Evolutionary conservation across 768 basidiomycete genomes (phyloP).

Genomic region (Collybia sordida): DNA sequence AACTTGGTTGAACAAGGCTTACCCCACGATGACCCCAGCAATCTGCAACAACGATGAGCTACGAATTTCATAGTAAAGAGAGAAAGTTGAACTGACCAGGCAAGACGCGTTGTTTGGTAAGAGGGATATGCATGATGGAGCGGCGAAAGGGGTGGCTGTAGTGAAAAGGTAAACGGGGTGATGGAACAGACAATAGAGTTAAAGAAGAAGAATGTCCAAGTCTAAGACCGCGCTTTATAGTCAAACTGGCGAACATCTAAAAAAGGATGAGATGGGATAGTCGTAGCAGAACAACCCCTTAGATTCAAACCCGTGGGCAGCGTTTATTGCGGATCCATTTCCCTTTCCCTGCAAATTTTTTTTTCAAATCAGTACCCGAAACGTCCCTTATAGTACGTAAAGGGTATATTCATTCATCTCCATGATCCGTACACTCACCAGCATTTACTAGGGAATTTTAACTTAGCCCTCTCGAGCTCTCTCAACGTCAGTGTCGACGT

Average conservation of each 20-base stretch:
- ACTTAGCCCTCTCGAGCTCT: too few relatives aligned
- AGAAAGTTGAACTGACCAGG: slow-evolving; percentile 28
- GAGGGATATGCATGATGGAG: slow-evolving; percentile 3
- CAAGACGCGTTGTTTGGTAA: slow-evolving; percentile 14
- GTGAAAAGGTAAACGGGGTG: neutral
- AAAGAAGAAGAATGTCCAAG: neutral
- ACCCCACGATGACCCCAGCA: slow-evolving; percentile 67
- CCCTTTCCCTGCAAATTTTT: too few relatives aligned
- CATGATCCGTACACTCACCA: too few relatives aligned
- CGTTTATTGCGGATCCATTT: too few relatives aligned
- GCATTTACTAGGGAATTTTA: too few relatives aligned
- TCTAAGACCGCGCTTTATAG: slow-evolving; percentile 13
- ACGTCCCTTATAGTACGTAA: too few relatives aligned
- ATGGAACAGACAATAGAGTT: neutral
- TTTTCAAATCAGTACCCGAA: too few relatives aligned
- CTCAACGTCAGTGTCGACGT: too few relatives aligned
- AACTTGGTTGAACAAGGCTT: slow-evolving; percentile 17
- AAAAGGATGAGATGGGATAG: neutral
- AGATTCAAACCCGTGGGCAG: neutral
- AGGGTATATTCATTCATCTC: too few relatives aligned
- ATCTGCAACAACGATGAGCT: slow-evolving; percentile 36
- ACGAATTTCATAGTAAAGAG: neutral
- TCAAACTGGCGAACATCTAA: slow-evolving; percentile 5
- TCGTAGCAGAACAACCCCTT: neutral
- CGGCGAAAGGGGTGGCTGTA: neutral